Percentiles rank a stretch among this genome's conserved stretches.
Evolutionary conservation across 2,329 filamentous ascomycete species (phyloP).

Genomic region (Aspergillus latus): DNA sequence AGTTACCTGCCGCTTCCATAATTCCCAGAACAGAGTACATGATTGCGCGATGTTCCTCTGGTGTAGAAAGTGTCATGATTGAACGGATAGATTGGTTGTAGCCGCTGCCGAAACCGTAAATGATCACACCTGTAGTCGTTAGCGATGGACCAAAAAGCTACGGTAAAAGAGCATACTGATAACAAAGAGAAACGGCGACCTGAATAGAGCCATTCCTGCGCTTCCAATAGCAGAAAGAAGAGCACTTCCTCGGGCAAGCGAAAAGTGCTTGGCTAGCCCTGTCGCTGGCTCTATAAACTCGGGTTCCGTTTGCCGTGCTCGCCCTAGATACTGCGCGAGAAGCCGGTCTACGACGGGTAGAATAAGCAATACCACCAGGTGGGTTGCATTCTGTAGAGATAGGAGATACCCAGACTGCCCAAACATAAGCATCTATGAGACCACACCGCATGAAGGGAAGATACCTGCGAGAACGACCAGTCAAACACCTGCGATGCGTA

Average conservation of each 20-base stretch:
- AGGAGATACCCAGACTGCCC: neutral
- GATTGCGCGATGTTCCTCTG: neutral
- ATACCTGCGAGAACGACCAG: neutral
- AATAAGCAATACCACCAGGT: neutral
- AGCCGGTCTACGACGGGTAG: neutral
- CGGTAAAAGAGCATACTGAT: neutral
- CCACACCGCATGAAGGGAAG: neutral
- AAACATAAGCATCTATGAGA: neutral
- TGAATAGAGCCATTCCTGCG: neutral
- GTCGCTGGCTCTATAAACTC: neutral
- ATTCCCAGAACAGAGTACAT: neutral
- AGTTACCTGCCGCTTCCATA: neutral
- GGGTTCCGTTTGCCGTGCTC: too few species aligned
- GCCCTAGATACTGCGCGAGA: neutral
- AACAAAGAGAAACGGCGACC: neutral
- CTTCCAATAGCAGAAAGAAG: neutral
- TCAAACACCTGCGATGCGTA: neutral
- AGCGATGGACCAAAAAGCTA: too few species aligned
- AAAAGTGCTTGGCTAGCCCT: neutral
- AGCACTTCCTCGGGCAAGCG: neutral
- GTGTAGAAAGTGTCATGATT: neutral
- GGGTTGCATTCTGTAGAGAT: neutral
- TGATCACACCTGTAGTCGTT: neutral
- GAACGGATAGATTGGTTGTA: neutral
- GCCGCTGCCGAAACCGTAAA: neutral